Conservation (phyloP, 2,329 filamentous ascomycete genomes). For the Pestalotiopsis sp. region DNA sequence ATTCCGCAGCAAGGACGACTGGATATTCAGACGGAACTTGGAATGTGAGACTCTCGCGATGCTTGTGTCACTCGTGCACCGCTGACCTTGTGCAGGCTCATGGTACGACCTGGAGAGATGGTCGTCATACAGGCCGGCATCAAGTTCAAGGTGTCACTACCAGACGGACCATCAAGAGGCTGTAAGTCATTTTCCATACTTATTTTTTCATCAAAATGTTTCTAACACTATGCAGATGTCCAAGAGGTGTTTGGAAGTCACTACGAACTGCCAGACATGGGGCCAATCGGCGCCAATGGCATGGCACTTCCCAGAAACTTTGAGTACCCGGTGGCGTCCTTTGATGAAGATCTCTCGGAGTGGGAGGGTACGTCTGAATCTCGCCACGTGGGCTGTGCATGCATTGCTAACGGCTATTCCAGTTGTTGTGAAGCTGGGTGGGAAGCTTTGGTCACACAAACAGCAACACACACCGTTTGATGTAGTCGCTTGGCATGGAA, state of each 20-base stretch:
- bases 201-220: no score
- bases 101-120: constrained; percentile 67
- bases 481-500: constrained; percentile 69
- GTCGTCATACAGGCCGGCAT: constrained; percentile 66
- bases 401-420: not conserved
- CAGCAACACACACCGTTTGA: constrained; percentile 68
- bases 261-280: constrained; percentile 66
- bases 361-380: constrained; percentile 22
- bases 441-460: constrained; percentile 59
- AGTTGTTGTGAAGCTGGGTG: constrained; percentile 61
- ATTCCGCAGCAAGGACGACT: constrained; percentile 64
- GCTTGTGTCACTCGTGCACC: constrained; percentile 28
- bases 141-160: constrained; percentile 59
- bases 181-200: constrained; percentile 39
- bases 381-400: constrained; percentile 3
- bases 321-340: constrained; percentile 58
- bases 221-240: constrained; percentile 29
- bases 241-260: constrained; percentile 67
- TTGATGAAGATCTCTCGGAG: constrained; percentile 37
- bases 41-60: constrained; percentile 32
- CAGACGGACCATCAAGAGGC: constrained; percentile 59
- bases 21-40: constrained; percentile 69
- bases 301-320: constrained; percentile 69
- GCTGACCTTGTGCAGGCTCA: constrained; percentile 19
- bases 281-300: constrained; percentile 65